phyloP scores from a whole-genome alignment of 768 basidiomycete species.

The Flagelloscypha sp. region DNA sequence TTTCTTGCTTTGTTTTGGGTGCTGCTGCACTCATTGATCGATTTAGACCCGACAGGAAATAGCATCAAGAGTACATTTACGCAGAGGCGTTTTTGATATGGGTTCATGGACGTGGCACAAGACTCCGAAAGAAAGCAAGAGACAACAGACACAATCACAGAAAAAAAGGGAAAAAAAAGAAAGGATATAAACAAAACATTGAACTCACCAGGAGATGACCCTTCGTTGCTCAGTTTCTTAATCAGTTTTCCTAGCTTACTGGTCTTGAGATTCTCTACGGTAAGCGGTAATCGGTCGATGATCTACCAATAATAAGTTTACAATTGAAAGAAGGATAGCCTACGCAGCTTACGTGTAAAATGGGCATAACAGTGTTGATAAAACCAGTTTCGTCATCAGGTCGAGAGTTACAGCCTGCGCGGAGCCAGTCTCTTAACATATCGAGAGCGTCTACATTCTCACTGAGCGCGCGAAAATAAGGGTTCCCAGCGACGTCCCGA shows the following conservation, averaged over 20 bases:
- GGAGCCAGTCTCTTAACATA: constrained; percentile 76
- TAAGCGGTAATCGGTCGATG: constrained; percentile 75
- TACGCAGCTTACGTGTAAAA: constrained; percentile 65
- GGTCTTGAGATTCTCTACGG: constrained; percentile 54
- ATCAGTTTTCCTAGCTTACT: constrained; percentile 78
- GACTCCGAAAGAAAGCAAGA: constrained; percentile 11
- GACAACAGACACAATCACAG: constrained; percentile 9
- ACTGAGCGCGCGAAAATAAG: constrained; percentile 82
- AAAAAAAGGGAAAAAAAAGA: constrained; percentile 12
- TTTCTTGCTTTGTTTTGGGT: no score
- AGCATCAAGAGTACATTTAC: no score
- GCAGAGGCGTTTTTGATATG: no score
- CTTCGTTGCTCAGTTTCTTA: constrained; percentile 67
- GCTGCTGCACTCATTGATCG: no score
- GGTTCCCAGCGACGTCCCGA: constrained; percentile 76
- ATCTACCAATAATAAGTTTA: constrained; percentile 37
- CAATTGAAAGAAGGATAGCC: constrained; percentile 7
- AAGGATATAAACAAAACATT: constrained; percentile 12
- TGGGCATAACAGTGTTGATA: constrained; percentile 76
- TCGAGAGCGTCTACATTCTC: constrained; percentile 72
- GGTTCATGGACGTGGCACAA: constrained; percentile 1
- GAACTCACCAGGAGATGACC: constrained; percentile 75
- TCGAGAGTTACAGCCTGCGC: constrained; percentile 53
- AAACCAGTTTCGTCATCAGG: constrained; percentile 44
- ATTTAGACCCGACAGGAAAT: no score